A percentile compares a stretch with the other conserved stretches of the same genome.
These are phyloP conservation scores for Ocimum tenuiflorum DNA, from an alignment of 257 asterid species.

Conservation along the genomic window DNA sequence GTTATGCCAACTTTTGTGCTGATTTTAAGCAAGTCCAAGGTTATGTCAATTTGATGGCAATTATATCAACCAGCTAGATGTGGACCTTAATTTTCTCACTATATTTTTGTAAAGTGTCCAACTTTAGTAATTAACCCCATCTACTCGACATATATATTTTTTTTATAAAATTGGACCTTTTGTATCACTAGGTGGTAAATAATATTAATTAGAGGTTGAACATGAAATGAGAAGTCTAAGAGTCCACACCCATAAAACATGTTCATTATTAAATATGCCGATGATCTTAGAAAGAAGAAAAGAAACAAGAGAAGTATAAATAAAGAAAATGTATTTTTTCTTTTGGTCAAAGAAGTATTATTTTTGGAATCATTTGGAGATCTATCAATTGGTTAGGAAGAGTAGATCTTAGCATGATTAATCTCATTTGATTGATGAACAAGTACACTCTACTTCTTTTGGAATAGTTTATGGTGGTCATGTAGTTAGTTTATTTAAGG, in stretches of 20 bases:
- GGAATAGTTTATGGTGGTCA: not conserved
- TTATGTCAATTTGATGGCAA: slow-evolving; percentile 28
- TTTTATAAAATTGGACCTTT: slow-evolving; percentile 9
- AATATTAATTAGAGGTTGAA: slow-evolving; percentile 9
- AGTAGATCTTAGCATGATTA: slow-evolving; percentile 24
- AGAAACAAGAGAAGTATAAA: too few species aligned
- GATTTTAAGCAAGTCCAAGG: slow-evolving; percentile 33
- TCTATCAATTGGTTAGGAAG: slow-evolving; percentile 16
- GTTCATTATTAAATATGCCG: not conserved
- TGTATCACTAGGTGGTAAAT: not conserved
- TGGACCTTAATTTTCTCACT: slow-evolving; percentile 28
- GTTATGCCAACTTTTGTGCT: slow-evolving; percentile 31
- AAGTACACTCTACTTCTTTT: slow-evolving; percentile 16
- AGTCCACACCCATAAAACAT: not conserved
- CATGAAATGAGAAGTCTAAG: slow-evolving; percentile 22
- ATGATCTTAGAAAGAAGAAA: not conserved
- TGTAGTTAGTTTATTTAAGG: not conserved
- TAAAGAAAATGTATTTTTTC: not conserved
- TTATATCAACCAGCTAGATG: slow-evolving; percentile 29
- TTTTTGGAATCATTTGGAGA: slow-evolving; percentile 24
- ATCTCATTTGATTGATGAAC: slow-evolving; percentile 27
- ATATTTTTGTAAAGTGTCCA: slow-evolving; percentile 10
- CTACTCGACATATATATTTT: slow-evolving; percentile 23
- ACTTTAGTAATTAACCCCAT: slow-evolving; percentile 32
- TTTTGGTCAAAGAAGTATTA: not conserved